Evolutionary conservation across 768 basidiomycete species (phyloP).

Genomic region (Gyrodon lividus): DNA sequence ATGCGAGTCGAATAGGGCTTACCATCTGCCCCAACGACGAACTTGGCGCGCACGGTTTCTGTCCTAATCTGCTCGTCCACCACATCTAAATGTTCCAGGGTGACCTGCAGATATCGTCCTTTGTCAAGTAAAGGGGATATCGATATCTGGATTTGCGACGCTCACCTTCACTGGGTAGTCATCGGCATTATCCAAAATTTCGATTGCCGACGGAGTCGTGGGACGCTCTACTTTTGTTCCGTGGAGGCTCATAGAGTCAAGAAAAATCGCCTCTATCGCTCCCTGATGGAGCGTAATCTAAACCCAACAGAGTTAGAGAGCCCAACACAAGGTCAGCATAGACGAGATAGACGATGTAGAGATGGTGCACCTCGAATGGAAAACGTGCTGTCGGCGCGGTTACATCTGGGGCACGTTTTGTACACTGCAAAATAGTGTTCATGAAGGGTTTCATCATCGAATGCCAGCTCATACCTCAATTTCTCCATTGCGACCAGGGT

Average conservation of each 20-base stretch:
- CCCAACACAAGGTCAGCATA: background rate
- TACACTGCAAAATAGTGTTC: constrained; percentile 41
- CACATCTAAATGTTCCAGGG: constrained; percentile 21
- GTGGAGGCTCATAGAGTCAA: constrained; percentile 36
- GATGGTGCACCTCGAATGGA: constrained; percentile 60
- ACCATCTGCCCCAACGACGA: constrained; percentile 38
- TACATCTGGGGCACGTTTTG: constrained; percentile 61
- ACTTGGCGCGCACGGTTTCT: constrained; percentile 34
- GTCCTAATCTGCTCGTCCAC: constrained; percentile 30
- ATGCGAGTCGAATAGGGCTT: background rate
- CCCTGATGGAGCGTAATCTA: constrained; percentile 41
- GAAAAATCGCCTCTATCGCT: constrained; percentile 41
- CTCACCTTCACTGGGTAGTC: constrained; percentile 35
- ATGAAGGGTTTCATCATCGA: background rate
- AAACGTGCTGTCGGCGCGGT: constrained; percentile 62
- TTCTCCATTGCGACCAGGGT: constrained; percentile 56
- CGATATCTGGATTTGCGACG: background rate
- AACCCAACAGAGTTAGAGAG: background rate
- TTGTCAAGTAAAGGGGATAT: background rate
- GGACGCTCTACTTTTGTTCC: constrained; percentile 39
- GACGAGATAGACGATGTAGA: background rate
- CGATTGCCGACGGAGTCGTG: constrained; percentile 29
- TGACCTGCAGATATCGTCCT: constrained; percentile 15
- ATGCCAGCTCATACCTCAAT: constrained; percentile 48
- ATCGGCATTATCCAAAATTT: constrained; percentile 36